Base-by-base conservation (phyloP, 2,329 filamentous ascomycete genomes). In the Emydomyces testavorans region DNA sequence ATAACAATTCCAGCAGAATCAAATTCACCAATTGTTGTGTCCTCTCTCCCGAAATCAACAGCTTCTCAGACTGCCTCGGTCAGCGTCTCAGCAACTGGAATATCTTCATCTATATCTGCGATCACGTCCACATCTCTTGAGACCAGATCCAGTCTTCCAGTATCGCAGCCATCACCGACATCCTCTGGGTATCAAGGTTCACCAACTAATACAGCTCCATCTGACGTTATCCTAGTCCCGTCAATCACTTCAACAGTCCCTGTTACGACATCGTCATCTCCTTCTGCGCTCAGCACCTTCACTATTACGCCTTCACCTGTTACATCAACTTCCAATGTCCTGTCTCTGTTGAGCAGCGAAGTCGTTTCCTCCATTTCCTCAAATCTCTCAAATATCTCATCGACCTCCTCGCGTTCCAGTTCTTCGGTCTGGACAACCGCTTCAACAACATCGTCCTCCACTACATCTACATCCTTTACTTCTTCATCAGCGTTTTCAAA, bases 1-100 rank as follows among this genome's bases (percentile, higher is more conserved):
- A 36, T 58, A 18, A 58, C 57, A 4, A 54, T 58, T 39, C 56
- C 56, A 8, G 51, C 53, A 32, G 53, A 54, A n/a, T 39, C 50
- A 21, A 46, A 46, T 28, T 21, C 53, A 21, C 51, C 49, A 16
- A 42, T 52, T 20, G 47, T 45, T 23, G 42, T 50, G 11, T 35
- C 51, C 11, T 44, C 45, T 11, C 13, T 24, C 21, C 18, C 45
- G 13, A 21, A 21, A 24, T 6, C 26, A 16, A 26, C 24, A 13
- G 29, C 44, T 16, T 24, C 46, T 35, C 21, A 41, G 21, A 49
- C 45, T 20, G 11, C 21, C 23, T 20, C 35, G 26, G 21, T 29
- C 2, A 48, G n/a, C 24, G 15, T 40, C 29, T 36, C 42, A 34
- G 20, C 26, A 40, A 40, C 36, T 11, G 13, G 15, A 11, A 21